Evolutionary conservation across 805 yeast genomes (phyloP).

Genomic region (Candida michaelii): DNA sequence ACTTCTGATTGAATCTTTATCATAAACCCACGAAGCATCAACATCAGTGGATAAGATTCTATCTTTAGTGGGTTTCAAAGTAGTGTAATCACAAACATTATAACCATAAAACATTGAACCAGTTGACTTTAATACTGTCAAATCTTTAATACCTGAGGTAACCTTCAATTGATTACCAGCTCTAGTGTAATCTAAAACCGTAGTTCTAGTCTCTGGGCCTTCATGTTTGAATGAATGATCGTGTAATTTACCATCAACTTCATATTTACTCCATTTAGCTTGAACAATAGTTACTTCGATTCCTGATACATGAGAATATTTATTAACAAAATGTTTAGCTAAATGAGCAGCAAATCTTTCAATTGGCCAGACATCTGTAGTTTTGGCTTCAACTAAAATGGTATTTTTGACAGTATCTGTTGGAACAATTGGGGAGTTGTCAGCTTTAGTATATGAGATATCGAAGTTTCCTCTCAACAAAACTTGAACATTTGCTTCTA

Average conservation of each 20-base stretch:
- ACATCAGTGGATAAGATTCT: conserved; percentile 87
- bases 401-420: conserved; percentile 94
- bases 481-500: conserved; percentile 80
- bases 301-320: conserved; percentile 76
- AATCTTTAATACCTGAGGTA: conserved; percentile 70
- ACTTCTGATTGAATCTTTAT: conserved; percentile 47
- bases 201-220: conserved; percentile 76
- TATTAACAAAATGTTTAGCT: conserved; percentile 75
- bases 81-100: conserved; percentile 85
- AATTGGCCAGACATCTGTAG: conserved; percentile 82
- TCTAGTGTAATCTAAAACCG: conserved; percentile 53
- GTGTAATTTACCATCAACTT: conserved; percentile 71
- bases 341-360: conserved; percentile 86
- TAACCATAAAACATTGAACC: conserved; percentile 91
- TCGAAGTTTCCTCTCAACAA: conserved; percentile 79
- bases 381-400: conserved; percentile 77
- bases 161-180: conserved; percentile 52
- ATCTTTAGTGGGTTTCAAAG: conserved; percentile 78
- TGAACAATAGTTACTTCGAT: conserved; percentile 68
- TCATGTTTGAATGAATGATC: conserved; percentile 83
- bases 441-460: conserved; percentile 80
- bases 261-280: conserved; percentile 75
- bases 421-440: conserved; percentile 86
- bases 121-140: conserved; percentile 85
- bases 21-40: conserved; percentile 70